phyloP scores from a whole-genome alignment of 176 grass and related monocot genomes.

The Canna indica region DNA sequence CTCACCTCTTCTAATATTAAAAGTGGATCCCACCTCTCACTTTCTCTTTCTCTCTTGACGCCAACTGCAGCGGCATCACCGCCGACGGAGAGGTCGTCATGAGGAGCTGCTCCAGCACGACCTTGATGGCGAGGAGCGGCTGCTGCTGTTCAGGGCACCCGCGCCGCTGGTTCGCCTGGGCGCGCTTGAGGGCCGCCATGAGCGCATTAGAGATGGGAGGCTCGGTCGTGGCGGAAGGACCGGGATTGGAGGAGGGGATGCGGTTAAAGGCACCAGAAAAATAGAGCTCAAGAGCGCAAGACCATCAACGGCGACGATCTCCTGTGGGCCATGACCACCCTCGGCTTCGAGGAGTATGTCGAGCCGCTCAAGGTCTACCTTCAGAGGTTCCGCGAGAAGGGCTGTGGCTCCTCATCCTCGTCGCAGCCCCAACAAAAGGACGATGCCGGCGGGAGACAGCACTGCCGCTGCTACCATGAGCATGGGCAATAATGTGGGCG shows the following conservation, averaged over 20 bases:
- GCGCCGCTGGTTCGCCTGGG: slow-evolving; percentile 25
- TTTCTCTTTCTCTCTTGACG: no score
- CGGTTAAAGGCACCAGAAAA: slow-evolving; percentile 25
- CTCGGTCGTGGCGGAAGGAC: not conserved
- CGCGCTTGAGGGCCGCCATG: slow-evolving; percentile 27
- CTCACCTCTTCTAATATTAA: no score
- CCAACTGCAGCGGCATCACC: no score
- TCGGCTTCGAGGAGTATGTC: no score
- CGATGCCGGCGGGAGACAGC: not conserved
- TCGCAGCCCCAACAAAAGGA: not conserved
- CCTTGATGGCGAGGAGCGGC: slow-evolving; percentile 30
- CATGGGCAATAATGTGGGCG: slow-evolving; percentile 1
- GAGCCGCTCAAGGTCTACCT: slow-evolving; percentile 13
- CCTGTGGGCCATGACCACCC: no score
- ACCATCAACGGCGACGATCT: no score
- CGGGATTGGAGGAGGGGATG: slow-evolving; percentile 10
- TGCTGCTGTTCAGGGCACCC: slow-evolving; percentile 29
- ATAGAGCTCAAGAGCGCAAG: slow-evolving; percentile 27
- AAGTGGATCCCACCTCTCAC: no score
- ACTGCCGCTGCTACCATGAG: not conserved
- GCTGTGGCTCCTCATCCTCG: not conserved
- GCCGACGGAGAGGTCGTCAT: slow-evolving; percentile 25
- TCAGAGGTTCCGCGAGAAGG: slow-evolving; percentile 5
- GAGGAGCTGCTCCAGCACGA: slow-evolving; percentile 24
- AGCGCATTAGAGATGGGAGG: slow-evolving; percentile 26